phyloP scores from a whole-genome alignment of 129 eudicot species.

The Saposhnikovia divaricata region DNA sequence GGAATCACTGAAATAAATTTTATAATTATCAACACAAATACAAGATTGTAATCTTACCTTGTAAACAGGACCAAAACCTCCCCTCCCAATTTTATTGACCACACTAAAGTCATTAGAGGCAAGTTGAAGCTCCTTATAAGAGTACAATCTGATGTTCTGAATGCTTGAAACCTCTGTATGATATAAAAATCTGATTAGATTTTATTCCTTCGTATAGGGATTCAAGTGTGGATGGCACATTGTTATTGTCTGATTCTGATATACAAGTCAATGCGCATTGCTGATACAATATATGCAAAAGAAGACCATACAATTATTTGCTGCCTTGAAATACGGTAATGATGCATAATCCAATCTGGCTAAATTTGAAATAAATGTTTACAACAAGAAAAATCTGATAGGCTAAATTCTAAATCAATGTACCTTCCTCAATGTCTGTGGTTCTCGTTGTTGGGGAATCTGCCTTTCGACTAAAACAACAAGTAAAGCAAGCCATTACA shows the following conservation, averaged over 20 bases:
- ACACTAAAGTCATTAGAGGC: conserved; percentile 60
- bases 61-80: conserved; percentile 88
- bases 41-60: conserved; percentile 39
- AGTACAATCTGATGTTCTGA: conserved; percentile 43
- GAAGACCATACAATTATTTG: background rate
- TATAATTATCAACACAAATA: background rate
- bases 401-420: background rate
- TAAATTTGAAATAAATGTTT: background rate
- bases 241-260: background rate
- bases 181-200: conserved; percentile 13
- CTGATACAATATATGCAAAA: background rate
- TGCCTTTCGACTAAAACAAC: conserved; percentile 31
- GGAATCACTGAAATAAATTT: background rate
- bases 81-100: conserved; percentile 68
- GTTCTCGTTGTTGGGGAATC: conserved; percentile 14
- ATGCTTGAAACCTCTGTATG: conserved; percentile 52
- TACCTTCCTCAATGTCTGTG: conserved; percentile 41
- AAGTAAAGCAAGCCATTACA: conserved; percentile 39
- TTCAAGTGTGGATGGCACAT: background rate
- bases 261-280: background rate
- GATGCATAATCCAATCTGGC: background rate
- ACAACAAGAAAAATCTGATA: background rate
- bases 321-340: background rate
- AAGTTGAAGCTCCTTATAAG: conserved; percentile 49
- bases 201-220: background rate